Percentiles rank a stretch among this genome's conserved stretches.
These are phyloP conservation scores for Penicillium flavigenum DNA, from an alignment of 495 filamentous ascomycete species.

Conservation along the genomic window DNA sequence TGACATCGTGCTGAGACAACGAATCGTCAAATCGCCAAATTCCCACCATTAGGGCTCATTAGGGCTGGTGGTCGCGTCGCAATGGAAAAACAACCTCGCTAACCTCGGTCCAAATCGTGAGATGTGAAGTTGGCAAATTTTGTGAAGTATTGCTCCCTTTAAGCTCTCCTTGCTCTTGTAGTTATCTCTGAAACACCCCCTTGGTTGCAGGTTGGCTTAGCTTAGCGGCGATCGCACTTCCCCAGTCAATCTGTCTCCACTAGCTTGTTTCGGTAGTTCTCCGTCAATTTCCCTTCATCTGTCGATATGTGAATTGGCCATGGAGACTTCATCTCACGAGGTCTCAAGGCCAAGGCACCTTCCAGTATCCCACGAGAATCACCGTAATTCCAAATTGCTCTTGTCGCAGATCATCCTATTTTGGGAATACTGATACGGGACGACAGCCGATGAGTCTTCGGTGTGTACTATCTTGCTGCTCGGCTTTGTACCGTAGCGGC, in stretches of 20 bases:
- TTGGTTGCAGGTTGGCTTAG: neutral
- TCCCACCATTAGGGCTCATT: neutral
- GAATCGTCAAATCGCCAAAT: neutral
- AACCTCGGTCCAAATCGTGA: neutral
- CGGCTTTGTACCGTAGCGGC: neutral
- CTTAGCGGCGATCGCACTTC: too few species aligned
- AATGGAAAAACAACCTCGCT: neutral
- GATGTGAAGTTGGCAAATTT: neutral
- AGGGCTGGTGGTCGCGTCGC: neutral
- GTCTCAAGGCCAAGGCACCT: neutral
- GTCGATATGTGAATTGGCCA: neutral
- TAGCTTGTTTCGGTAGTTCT: neutral
- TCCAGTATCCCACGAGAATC: neutral
- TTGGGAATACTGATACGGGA: neutral
- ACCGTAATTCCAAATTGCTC: neutral
- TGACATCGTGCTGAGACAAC: neutral
- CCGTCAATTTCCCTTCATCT: neutral
- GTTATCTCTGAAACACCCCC: neutral
- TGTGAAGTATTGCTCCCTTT: neutral
- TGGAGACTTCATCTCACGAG: neutral
- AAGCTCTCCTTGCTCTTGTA: neutral
- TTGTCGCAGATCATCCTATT: too few species aligned
- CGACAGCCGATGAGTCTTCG: neutral
- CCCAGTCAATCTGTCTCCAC: neutral
- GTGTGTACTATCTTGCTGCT: neutral